Percentiles rank a stretch among this genome's conserved stretches.
Evolutionary conservation across 192 early-diverging fungal genomes (phyloP).

Genomic region (Gryganskiella cystojenkinii): DNA sequence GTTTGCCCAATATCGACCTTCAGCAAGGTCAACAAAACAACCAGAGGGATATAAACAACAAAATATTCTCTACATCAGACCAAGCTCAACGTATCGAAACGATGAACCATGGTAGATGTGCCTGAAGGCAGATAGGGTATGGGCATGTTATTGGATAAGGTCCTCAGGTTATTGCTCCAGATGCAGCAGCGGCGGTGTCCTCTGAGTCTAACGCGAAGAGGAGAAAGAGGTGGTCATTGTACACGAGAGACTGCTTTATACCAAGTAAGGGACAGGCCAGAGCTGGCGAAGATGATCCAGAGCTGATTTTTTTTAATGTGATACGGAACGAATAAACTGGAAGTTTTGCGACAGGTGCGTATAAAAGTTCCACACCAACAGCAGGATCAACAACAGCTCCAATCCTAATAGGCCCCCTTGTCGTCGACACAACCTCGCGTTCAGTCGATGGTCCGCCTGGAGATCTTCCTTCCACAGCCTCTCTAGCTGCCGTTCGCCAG

Average conservation of each 20-base stretch:
- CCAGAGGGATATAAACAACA: no score
- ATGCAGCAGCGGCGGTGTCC: no score
- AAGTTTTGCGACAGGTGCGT: slow-evolving; percentile 40
- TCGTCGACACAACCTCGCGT: slow-evolving; percentile 17
- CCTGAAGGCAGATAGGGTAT: no score
- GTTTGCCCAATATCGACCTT: no score
- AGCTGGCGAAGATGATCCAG: not conserved
- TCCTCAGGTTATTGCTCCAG: no score
- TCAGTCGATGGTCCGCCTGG: not conserved
- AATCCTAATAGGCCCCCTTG: slow-evolving; percentile 31
- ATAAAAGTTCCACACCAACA: slow-evolving; percentile 49
- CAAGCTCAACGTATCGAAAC: no score
- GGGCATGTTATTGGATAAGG: no score
- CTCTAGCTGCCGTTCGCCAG: not conserved
- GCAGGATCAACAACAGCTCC: slow-evolving; percentile 21
- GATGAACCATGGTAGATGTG: no score
- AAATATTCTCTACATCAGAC: no score
- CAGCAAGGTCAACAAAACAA: no score
- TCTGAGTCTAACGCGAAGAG: no score
- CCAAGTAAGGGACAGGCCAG: not conserved
- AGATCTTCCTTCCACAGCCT: slow-evolving; percentile 6
- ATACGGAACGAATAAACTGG: slow-evolving; percentile 20
- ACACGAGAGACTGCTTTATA: no score
- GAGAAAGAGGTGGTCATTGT: not conserved
- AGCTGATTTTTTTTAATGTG: not conserved